Conservation (phyloP, 2,329 filamentous ascomycete species). For the Aspergillus persii region DNA sequence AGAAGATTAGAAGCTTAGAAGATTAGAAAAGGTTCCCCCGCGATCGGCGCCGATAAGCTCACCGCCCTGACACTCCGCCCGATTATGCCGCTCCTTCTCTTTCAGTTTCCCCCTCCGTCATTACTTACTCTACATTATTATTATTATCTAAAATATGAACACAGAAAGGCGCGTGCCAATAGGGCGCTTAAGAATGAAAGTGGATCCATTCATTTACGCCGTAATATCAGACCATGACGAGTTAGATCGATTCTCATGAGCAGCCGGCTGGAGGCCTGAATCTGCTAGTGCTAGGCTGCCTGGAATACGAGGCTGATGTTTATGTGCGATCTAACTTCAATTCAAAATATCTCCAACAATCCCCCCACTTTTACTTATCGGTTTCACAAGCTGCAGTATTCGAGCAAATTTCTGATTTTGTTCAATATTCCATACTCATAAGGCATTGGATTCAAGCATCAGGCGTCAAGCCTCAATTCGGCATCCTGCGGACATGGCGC, state of each 20-base stretch:
- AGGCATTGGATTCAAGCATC: no score
- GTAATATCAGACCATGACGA: neutral
- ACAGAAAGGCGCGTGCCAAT: neutral
- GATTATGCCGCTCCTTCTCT: slow-evolving; percentile 3
- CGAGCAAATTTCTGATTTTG: neutral
- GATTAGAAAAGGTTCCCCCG: slow-evolving; percentile 1
- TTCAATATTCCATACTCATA: neutral
- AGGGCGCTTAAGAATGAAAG: neutral
- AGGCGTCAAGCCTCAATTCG: no score
- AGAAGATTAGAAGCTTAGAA: neutral
- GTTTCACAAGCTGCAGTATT: no score
- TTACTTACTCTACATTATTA: no score
- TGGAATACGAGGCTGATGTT: neutral
- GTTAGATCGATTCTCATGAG: neutral
- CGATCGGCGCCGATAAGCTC: slow-evolving; percentile 29
- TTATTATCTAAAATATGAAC: no score
- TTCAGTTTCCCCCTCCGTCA: no score
- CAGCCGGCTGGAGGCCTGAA: neutral
- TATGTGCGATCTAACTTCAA: neutral
- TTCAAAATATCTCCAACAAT: neutral
- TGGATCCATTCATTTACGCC: neutral
- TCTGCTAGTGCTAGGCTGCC: neutral
- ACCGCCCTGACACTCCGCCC: slow-evolving; percentile 20
- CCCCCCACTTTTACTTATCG: neutral
- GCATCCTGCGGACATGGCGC: neutral